These are phyloP conservation scores for Alloascoidea hylecoeti DNA, from an alignment of 805 yeast species.

Conservation along the genomic window DNA sequence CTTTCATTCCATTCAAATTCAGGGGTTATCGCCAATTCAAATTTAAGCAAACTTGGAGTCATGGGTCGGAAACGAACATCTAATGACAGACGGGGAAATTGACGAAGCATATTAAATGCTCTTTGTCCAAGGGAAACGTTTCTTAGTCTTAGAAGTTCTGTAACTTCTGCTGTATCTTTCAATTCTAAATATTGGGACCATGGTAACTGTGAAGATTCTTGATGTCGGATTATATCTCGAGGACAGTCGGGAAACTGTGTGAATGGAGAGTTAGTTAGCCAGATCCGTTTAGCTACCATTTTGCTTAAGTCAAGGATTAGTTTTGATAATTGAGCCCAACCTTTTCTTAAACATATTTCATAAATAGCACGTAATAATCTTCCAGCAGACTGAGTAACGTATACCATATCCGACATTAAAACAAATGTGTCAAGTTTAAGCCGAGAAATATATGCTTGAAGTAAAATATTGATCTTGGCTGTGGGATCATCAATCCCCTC, in stretches of 20 bases:
- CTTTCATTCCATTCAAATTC: constrained; percentile 65
- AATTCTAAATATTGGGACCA: constrained; percentile 67
- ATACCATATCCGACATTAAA: constrained; percentile 83
- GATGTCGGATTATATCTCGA: constrained; percentile 47
- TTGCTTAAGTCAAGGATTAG: constrained; percentile 52
- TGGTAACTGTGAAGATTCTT: constrained; percentile 73
- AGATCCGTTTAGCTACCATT: constrained; percentile 67
- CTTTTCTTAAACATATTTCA: constrained; percentile 57
- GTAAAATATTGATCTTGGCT: constrained; percentile 64
- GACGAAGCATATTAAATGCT: constrained; percentile 42
- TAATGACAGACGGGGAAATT: constrained; percentile 59
- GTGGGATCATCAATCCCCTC: constrained; percentile 56
- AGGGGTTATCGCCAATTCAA: constrained; percentile 57
- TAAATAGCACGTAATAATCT: constrained; percentile 74
- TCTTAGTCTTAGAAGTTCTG: constrained; percentile 21
- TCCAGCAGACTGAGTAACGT: constrained; percentile 86
- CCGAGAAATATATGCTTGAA: constrained; percentile 80
- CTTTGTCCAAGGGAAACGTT: too few species aligned
- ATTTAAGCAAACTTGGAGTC: constrained; percentile 48
- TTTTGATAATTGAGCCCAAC: constrained; percentile 57
- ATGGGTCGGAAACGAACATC: constrained; percentile 62
- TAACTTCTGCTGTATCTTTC: constrained; percentile 57
- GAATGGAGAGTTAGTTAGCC: constrained; percentile 79
- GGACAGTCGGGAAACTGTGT: constrained; percentile 74
- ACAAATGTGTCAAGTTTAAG: constrained; percentile 78